Base-by-base conservation (phyloP, 2,329 filamentous ascomycete species). In the Alternaria alternata region DNA sequence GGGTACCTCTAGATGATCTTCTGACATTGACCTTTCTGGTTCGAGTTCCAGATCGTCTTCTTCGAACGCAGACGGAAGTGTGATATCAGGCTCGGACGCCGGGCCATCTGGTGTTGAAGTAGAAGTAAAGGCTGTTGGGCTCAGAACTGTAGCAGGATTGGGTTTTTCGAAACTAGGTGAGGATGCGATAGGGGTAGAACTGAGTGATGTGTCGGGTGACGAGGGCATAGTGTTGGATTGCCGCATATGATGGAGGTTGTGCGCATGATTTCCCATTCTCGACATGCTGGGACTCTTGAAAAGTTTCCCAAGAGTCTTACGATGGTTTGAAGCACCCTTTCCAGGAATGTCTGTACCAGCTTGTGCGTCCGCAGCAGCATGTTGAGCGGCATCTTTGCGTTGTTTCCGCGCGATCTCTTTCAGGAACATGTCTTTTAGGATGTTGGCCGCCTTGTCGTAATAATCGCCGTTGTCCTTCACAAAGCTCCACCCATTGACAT, bases 381-480 rank as follows among this genome's bases (percentile, higher is more conserved):
- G 62, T 26, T 71, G 67, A 7, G 86, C 70, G 26, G 65, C 67
- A 81, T 71, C 68, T 54, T 75, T 77, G 30, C 85, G 83, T 55
- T 81, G 80, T 68, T 85, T 86, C 38, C 87, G 86, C 53, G 88
- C 80, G 72, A 89, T 92, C 78, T 97, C 94, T 65, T 88, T 88
- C 65, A 96, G 84, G 68, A 99, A 98, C 75, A 96, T 92, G 7
- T 95, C 90, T 73, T 89, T 92, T 52, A 99, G 82, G 49, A 98
- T 97, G 61, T 84, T 89, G 22, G 95, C 89, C 69, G 91, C 95
- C 73, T 93, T 92, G 73, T 98, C 92, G 77, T 99, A 99, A 79
- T 99, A 99, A 62, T 96, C 94, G 64, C 97, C 94, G 72, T 99
- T 99, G 78, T 99, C 96, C 78, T 99, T 99, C 78, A 99, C 95